phyloP scores from a whole-genome alignment of 2,329 filamentous ascomycete species.

The Thielaviopsis populi region DNA sequence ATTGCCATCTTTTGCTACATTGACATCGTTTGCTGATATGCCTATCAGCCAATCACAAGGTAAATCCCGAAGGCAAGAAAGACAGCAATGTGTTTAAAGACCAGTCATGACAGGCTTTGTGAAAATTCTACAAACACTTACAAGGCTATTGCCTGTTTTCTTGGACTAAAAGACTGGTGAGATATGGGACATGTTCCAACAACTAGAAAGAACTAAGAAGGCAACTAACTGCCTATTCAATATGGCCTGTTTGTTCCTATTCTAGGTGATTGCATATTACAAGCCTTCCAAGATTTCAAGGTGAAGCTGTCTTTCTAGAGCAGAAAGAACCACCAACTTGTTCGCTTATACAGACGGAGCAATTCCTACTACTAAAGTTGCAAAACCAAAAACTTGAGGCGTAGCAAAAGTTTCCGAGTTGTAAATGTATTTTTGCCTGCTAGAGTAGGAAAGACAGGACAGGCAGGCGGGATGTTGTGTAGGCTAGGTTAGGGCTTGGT shows the following conservation, averaged over 20 bases:
- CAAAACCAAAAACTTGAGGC: neutral
- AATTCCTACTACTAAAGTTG: neutral
- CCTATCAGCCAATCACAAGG: neutral
- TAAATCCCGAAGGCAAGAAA: neutral
- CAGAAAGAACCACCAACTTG: neutral
- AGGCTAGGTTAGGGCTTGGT: neutral
- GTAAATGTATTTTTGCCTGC: neutral
- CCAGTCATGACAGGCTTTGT: neutral
- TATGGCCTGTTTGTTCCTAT: neutral
- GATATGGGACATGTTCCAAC: neutral
- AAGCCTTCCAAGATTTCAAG: neutral
- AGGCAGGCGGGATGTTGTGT: too few species aligned
- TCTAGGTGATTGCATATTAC: neutral
- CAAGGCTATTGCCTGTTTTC: neutral
- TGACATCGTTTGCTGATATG: neutral
- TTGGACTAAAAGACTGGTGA: neutral
- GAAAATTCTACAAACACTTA: neutral
- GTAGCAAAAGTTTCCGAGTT: neutral
- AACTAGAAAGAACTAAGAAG: neutral
- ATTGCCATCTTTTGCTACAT: neutral
- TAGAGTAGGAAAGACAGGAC: neutral
- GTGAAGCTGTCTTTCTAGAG: neutral
- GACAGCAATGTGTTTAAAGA: neutral
- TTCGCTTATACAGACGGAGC: neutral
- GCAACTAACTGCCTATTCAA: neutral